phyloP scores from a whole-genome alignment of 768 basidiomycete species.

The Tricholoma terreum region DNA sequence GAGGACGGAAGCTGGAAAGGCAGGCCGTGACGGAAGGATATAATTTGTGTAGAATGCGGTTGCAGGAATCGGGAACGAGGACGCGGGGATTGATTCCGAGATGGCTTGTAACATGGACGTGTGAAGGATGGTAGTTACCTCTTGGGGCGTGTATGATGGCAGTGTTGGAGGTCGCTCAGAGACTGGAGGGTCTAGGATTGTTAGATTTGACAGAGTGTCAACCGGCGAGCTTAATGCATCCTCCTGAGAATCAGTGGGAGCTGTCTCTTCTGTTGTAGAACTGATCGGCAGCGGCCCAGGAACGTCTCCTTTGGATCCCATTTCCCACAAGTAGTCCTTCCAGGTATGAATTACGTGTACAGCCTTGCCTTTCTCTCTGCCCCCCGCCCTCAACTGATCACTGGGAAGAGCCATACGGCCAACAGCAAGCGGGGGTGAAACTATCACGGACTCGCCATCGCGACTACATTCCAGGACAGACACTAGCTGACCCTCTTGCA shows the following conservation, averaged over 20 bases:
- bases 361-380: conserved; percentile 69
- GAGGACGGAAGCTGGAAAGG: conserved; percentile 46
- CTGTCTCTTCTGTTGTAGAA: conserved; percentile 16
- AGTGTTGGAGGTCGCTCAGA: background rate
- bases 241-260: conserved; percentile 9
- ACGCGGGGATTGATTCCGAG: conserved; percentile 40
- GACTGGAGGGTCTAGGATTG: conserved; percentile 6
- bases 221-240: conserved; percentile 3
- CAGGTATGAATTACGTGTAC: conserved; percentile 71
- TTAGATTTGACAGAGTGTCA: conserved; percentile 8
- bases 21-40: conserved; percentile 78
- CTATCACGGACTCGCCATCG: conserved; percentile 28
- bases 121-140: conserved; percentile 58
- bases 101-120: conserved; percentile 67
- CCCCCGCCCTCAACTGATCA: conserved; percentile 40
- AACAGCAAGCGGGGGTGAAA: conserved; percentile 68
- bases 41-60: conserved; percentile 74
- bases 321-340: conserved; percentile 73
- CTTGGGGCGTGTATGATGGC: conserved; percentile 33
- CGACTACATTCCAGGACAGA: conserved; percentile 51
- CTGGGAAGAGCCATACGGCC: conserved; percentile 65
- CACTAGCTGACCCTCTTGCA: conserved; percentile 54
- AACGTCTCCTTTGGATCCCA: conserved; percentile 61
- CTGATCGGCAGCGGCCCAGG: conserved; percentile 36
- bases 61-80: conserved; percentile 71